Evolutionary conservation across 2,329 filamentous ascomycete genomes (phyloP), one percentile per base, ranked within the genome.

Genomic region (Alternaria arborescens): DNA sequence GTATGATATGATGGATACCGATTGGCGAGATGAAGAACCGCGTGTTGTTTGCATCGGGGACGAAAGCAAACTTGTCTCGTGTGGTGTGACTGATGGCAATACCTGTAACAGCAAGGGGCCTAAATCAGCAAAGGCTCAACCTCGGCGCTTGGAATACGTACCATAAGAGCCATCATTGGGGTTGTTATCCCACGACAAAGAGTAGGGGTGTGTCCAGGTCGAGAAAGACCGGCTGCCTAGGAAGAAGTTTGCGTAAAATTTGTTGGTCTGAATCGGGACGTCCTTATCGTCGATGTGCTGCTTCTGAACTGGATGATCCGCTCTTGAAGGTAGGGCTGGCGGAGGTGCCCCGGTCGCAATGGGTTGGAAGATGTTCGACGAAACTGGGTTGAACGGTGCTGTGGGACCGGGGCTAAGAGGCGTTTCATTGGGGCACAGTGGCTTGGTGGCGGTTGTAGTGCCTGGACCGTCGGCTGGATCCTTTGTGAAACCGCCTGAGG

Each of bases 1-100:
- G 80, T 40, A 93, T 86, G 38, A 98, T 78, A 4, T 92, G 92
- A 71, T 96, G 90, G 18, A 97, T 90, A 0, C 92, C 92, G 53
- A 95, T 82, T 0, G 95, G 94, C 68, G 92, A 94, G 72, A 92
- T 86, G 72, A 91, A 98, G 76, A 90, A 97, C 28, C 85, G 80
- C 61, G 84, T 83, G 5, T 84, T 66, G 18, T 67, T 34, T 2
- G 43, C 30, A 41, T 62, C 40, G 20, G 71, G 64, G 14, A 66
- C 76, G 56, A 71, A 78, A 0, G 90, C 89, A 55, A 90, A 82
- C 75, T 94, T 88, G 46, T 82, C 81, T 1, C 86, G 81, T 55
- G 94, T 90, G 5, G 90, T 85, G 71, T 97, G 94, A 11, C 90
- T 90, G 53, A 97, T 85, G 1, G 88, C 82, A 79, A 98, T 84